These are phyloP conservation scores for Cordyceps militaris DNA, from an alignment of 2,329 filamentous ascomycete species.

Conservation along the genomic window DNA sequence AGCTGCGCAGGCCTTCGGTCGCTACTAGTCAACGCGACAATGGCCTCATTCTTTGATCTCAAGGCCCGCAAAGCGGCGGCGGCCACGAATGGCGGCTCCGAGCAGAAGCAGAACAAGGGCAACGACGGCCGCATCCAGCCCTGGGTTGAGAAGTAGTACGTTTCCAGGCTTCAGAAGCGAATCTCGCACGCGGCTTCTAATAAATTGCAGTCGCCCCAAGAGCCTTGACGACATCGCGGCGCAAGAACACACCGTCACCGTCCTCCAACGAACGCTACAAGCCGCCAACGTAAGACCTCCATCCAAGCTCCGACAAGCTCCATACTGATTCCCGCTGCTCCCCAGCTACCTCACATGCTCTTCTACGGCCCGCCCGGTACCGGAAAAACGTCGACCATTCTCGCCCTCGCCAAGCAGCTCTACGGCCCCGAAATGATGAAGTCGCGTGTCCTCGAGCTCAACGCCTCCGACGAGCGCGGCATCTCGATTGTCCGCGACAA, in stretches of 20 bases:
- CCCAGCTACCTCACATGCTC: conserved; percentile 89
- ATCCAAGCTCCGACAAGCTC: not conserved
- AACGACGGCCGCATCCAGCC: conserved; percentile 64
- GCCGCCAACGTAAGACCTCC: conserved; percentile 65
- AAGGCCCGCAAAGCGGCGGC: conserved; percentile 81
- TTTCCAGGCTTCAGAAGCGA: conserved; percentile 9
- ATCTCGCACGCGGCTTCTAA: not conserved
- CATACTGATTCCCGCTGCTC: conserved; percentile 14
- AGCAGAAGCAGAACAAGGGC: conserved; percentile 58
- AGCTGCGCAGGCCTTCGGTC: not conserved
- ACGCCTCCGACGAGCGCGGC: conserved; percentile 96
- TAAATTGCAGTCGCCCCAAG: conserved; percentile 68
- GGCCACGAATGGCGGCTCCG: conserved; percentile 52
- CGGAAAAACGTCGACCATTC: conserved; percentile 95
- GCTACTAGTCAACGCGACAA: conserved; percentile 27
- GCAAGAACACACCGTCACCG: conserved; percentile 92
- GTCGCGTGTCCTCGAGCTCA: conserved; percentile 93
- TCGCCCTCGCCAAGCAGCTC: conserved; percentile 93
- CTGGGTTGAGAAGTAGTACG: conserved; percentile 99
- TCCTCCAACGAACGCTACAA: conserved; percentile 87
- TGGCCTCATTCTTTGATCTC: conserved; percentile 93
- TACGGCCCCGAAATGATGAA: conserved; percentile 93
- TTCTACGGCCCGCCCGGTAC: conserved; percentile 98
- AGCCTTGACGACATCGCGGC: conserved; percentile 90
- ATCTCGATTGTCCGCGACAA: conserved; percentile 96